Evolutionary conservation across 768 basidiomycete species (phyloP), one percentile per base, ranked within the genome.

Genomic region (Thelephora ganbajun): DNA sequence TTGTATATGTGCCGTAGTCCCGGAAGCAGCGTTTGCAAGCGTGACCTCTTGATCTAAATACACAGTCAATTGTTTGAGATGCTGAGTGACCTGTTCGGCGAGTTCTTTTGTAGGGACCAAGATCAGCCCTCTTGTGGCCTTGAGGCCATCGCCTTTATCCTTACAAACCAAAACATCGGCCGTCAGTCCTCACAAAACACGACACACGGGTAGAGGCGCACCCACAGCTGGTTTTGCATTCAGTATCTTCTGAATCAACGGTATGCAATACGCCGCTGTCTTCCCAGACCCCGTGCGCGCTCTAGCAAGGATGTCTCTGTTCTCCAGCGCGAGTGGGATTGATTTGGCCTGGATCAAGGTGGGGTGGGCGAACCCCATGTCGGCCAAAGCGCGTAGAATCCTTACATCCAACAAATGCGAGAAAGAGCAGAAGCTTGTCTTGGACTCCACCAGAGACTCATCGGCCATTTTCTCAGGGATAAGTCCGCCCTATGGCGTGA

Each of bases 251-350:
- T 98, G 92, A 0, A 89, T 69, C 20, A 93, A 66, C 0, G 96
- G 96, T 9, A 98, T 72, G 56, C 87, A 89, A 61, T 99, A 99
- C 2, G 96, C 91, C 3, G 86, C 89, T 0, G 96, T 99, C 69
- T 99, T 99, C 20, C 96, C 96, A 49, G 88, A 92, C 14, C 96
- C 96, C 2, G 96, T 99, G 30, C 89, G 76, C 2, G 96, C 94
- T 41, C 89, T 77, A 16, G 93, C 94, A 30, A 99, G 78, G 47
- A 99, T 85, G 62, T 99, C 96, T 33, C 73, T 70, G 53, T 83
- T 80, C 62, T 91, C 85, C 33, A 99, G 73, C 1, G 93, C 90
- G 14, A 94, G 73, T 1, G 94, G 93, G 43, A 99, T 93, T 3
- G 89, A 84, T 61, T 88, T 90, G 7, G 75, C 74, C 62, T 99